Conservation (phyloP, 2,329 filamentous ascomycete genomes). For the Hypoxylon sp. region DNA sequence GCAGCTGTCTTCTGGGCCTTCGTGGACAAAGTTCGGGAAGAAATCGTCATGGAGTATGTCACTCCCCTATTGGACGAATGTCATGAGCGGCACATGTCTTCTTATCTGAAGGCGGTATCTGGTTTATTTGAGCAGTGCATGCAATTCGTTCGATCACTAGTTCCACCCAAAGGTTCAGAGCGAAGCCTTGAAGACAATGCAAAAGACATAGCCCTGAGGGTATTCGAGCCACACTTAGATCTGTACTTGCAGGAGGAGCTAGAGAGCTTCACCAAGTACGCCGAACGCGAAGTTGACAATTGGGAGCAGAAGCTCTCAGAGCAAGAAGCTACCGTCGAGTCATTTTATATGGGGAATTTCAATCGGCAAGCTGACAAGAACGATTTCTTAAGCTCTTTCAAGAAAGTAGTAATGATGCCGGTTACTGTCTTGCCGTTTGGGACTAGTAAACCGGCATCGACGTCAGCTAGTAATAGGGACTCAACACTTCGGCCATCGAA, state of each 20-base stretch:
- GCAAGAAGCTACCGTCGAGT: conserved; percentile 91
- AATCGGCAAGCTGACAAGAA: conserved; percentile 96
- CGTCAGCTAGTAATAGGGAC: conserved; percentile 51
- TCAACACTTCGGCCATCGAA: conserved; percentile 51
- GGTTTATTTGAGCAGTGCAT: conserved; percentile 89
- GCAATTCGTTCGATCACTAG: conserved; percentile 80
- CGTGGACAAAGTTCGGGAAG: conserved; percentile 85
- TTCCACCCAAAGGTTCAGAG: conserved; percentile 74
- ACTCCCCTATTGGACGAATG: conserved; percentile 89
- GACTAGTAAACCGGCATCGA: conserved; percentile 57
- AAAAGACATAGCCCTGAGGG: conserved; percentile 76
- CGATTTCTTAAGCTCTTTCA: conserved; percentile 96
- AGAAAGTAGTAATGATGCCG: conserved; percentile 99
- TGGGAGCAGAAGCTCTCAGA: conserved; percentile 96
- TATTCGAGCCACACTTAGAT: conserved; percentile 95
- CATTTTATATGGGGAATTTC: conserved; percentile 95
- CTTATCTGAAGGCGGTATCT: conserved; percentile 88
- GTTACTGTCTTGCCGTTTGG: conserved; percentile 86
- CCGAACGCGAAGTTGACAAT: conserved; percentile 80
- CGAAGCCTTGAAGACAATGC: conserved; percentile 75
- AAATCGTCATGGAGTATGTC: conserved; percentile 88
- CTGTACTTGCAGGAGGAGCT: conserved; percentile 93
- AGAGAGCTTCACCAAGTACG: conserved; percentile 83
- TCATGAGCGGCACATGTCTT: conserved; percentile 79
- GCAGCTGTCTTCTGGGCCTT: conserved; percentile 82